Conservation (phyloP, 306 rosid species). For the Pterocarpus santalinus region DNA sequence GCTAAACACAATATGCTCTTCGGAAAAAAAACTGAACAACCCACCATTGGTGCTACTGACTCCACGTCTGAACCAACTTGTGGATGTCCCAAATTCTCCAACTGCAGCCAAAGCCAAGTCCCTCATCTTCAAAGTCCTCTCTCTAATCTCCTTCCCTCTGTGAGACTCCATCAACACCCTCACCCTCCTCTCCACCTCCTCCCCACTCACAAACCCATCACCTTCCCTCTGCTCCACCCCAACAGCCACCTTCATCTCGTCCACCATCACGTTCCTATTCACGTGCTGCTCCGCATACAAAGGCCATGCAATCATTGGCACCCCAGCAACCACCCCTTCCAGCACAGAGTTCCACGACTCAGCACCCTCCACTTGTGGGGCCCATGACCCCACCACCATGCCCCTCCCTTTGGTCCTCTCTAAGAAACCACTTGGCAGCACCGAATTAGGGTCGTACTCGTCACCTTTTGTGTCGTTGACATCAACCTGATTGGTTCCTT, state of each 20-base stretch:
- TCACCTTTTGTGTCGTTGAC: not conserved
- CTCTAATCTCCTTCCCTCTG: conserved; percentile 33
- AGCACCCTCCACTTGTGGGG: conserved; percentile 51
- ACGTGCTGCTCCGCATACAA: conserved; percentile 53
- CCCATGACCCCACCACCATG: conserved; percentile 45
- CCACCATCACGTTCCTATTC: conserved; percentile 50
- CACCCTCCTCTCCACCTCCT: conserved; percentile 44
- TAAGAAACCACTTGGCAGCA: conserved; percentile 44
- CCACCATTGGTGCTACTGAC: not conserved
- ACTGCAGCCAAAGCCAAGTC: conserved; percentile 42
- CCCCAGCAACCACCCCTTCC: conserved; percentile 53
- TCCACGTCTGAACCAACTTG: conserved; percentile 48
- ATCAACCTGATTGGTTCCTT: conserved; percentile 3
- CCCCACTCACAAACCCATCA: conserved; percentile 45
- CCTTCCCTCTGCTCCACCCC: conserved; percentile 43
- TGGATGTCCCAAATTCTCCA: conserved; percentile 44
- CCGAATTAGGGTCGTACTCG: conserved; percentile 17
- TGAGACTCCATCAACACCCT: conserved; percentile 41
- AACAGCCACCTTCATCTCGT: conserved; percentile 47
- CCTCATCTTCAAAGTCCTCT: conserved; percentile 27
- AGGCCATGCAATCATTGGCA: conserved; percentile 56
- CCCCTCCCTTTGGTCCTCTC: conserved; percentile 48
- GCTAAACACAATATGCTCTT: too few species aligned
- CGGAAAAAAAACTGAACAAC: too few species aligned
- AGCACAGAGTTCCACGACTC: conserved; percentile 51